Evolutionary conservation across 441 rosid species (phyloP), one percentile per base, ranked within the genome.

Genomic region (Erodium moschatum): DNA sequence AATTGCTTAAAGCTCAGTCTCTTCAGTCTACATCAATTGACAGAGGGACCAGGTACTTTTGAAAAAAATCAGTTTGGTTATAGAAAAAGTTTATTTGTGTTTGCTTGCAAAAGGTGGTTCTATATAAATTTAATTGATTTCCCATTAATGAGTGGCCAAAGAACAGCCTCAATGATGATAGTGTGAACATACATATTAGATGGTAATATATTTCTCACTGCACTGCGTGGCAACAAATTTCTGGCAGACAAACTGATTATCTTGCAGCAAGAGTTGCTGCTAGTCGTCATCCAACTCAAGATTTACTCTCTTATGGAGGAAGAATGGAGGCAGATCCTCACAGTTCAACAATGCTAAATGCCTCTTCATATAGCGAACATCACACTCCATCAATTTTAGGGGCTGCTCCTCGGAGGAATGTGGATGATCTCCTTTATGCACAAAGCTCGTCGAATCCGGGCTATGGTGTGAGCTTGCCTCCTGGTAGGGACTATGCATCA

Each of bases 161-260:
- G 80, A 70, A 64, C 67, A 72, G 67, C 67, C 75, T 67, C 66
- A 52, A 67, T 73, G 76, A 76, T 68, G 73, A 21, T 56, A 70
- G 73, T 78, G 70, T 80, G 74, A 77, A 66, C 65, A 80, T 72
- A 74, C 75, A 67, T 74, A 68, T 75, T 81, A 76, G 83, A 76
- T 84, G 79, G 81, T 81, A 78, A 66, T 74, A 75, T 73, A 76
- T 74, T 81, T 82, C 83, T 72, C 79, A 77, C 77, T 78, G 69
- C 87, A 84, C 98, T 94, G 81, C 90, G 97, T 81, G 79, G 87
- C 89, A 84, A 80, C 81, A 72, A 84, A 78, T 92, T 92, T 95
- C 90, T 95, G 96, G 98, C 99, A 92, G 99, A 92, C 97, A 87
- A 87, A 72, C 87, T 71, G 96, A 92, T 76, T 95, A 91, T 85